Conservation (phyloP, 2,329 filamentous ascomycete species). For the Neobulgaria alba region DNA sequence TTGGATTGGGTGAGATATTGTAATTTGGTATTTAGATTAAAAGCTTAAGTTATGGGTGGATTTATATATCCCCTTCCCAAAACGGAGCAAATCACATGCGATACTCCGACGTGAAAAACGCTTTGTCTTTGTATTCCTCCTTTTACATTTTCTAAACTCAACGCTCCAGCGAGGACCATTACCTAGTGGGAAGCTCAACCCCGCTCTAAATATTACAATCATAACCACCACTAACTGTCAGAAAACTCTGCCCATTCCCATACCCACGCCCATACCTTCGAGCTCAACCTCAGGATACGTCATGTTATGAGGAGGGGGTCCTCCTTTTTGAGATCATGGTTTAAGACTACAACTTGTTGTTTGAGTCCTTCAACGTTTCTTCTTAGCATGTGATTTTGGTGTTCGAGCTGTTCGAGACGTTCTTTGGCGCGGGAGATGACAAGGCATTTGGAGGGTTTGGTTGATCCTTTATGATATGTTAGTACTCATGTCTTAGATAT, state of each 20-base stretch:
- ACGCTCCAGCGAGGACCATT: not conserved
- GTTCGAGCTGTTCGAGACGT: not conserved
- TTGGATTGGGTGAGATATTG: not conserved
- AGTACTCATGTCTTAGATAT: not conserved
- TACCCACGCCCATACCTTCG: not conserved
- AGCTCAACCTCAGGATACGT: too few relatives aligned
- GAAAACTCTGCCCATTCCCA: not conserved
- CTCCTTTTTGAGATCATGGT: not conserved
- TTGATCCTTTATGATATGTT: not conserved
- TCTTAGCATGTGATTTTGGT: not conserved
- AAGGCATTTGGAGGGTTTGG: not conserved
- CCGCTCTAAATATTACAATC: not conserved
- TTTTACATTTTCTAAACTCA: not conserved
- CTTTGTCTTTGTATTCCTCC: too few relatives aligned
- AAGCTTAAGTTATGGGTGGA: not conserved
- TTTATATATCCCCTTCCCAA: too few relatives aligned
- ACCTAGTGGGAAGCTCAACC: not conserved
- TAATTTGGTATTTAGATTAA: not conserved
- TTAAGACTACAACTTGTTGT: not conserved
- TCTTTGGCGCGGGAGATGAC: not conserved
- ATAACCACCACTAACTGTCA: not conserved
- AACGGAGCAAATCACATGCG: too few relatives aligned
- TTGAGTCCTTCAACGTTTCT: not conserved
- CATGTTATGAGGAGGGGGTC: too few relatives aligned
- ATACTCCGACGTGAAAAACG: too few relatives aligned